Percentiles rank a stretch among this genome's conserved stretches.
Evolutionary conservation across 1,284 basidiomycete genomes (phyloP).

Genomic region (Cystobasidium pallidum): DNA sequence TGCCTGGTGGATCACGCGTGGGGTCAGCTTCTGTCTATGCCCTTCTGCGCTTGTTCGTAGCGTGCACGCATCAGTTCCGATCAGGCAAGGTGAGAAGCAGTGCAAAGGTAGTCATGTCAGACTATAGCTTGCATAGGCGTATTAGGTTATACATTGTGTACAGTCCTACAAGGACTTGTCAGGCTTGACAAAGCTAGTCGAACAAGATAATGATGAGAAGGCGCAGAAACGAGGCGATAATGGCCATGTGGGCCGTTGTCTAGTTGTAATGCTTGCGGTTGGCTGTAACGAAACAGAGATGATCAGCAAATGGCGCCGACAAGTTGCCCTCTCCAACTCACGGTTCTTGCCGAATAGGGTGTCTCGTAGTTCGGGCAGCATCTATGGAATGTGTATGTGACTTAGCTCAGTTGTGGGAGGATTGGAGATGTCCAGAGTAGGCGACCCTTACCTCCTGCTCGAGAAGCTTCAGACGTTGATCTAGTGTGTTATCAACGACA

Average conservation of each 20-base stretch:
- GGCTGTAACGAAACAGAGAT: neutral
- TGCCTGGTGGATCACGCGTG: no score
- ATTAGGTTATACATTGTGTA: neutral
- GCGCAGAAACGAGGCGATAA: neutral
- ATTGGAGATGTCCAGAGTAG: no score
- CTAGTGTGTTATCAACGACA: slow-evolving; percentile 86
- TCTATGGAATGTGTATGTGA: no score
- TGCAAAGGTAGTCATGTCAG: neutral
- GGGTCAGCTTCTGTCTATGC: no score
- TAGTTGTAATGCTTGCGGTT: slow-evolving; percentile 73
- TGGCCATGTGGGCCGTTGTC: neutral
- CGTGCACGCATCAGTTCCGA: no score
- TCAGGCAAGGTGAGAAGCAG: no score
- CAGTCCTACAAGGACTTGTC: neutral
- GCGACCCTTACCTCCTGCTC: slow-evolving; percentile 85
- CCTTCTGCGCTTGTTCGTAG: no score
- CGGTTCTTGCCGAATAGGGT: slow-evolving; percentile 79
- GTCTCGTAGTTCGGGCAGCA: slow-evolving; percentile 85
- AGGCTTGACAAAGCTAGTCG: neutral
- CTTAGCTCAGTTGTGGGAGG: no score
- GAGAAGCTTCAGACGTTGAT: slow-evolving; percentile 79
- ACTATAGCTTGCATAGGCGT: neutral
- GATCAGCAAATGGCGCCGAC: slow-evolving; percentile 60
- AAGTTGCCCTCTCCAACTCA: neutral
- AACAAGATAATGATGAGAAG: neutral